phyloP scores from a whole-genome alignment of 257 asterid species.

The Nicotiana undulata region DNA sequence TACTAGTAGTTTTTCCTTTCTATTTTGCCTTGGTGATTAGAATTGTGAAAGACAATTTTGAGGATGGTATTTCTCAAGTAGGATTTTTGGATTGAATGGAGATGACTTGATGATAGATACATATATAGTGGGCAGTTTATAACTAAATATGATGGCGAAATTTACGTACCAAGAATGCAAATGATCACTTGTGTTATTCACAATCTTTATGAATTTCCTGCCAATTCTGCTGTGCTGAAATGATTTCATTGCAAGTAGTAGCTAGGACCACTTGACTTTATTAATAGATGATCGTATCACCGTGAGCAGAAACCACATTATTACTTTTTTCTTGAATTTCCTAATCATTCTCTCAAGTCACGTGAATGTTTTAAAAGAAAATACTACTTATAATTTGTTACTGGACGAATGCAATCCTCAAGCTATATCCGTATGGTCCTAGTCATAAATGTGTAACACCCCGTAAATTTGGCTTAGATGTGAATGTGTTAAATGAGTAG shows the following conservation, averaged over 20 bases:
- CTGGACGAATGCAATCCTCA: too few relatives aligned
- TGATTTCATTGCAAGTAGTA: conserved; percentile 22
- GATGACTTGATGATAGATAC: not conserved
- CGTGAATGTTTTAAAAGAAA: too few relatives aligned
- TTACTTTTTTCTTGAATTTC: too few relatives aligned
- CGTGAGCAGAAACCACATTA: not conserved
- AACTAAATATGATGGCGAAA: conserved; percentile 20
- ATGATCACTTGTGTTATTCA: conserved; percentile 9
- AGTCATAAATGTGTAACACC: too few relatives aligned
- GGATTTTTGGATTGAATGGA: conserved; percentile 14
- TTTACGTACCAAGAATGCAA: conserved; percentile 21
- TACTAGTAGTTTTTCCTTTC: not conserved
- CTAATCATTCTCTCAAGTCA: too few relatives aligned
- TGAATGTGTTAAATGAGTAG: too few relatives aligned
- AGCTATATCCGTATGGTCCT: too few relatives aligned
- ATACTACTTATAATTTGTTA: too few relatives aligned
- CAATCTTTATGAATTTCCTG: conserved; percentile 12
- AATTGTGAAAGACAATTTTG: conserved; percentile 16
- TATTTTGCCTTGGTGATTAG: not conserved
- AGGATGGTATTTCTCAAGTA: conserved; percentile 6
- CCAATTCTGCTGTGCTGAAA: conserved; percentile 13
- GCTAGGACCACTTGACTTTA: conserved; percentile 22
- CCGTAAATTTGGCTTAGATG: too few relatives aligned
- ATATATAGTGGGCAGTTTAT: not conserved
- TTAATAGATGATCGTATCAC: not conserved